phyloP scores from a whole-genome alignment of 768 basidiomycete species.

The Auricularia auricula-judae region DNA sequence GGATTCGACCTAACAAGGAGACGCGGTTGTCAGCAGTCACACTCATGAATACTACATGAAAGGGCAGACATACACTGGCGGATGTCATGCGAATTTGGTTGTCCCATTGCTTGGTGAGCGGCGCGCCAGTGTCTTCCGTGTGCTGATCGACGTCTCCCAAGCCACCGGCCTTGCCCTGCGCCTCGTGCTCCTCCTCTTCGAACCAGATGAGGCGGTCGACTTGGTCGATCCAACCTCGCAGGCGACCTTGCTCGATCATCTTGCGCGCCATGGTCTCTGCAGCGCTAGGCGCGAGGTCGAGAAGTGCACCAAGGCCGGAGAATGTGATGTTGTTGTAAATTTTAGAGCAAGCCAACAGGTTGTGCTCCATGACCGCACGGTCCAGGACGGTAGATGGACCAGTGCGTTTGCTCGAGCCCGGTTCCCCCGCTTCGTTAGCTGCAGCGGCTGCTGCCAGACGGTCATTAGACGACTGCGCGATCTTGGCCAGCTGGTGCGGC shows the following conservation, averaged over 20 bases:
- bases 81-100: conserved; percentile 82
- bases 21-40: not conserved
- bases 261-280: conserved; percentile 96
- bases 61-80: conserved; percentile 51
- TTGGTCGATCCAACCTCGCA: conserved; percentile 91
- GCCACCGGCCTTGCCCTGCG: conserved; percentile 90
- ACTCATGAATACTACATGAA: not conserved
- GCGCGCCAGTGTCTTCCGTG: conserved; percentile 77
- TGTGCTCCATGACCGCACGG: conserved; percentile 97
- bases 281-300: conserved; percentile 83
- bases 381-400: conserved; percentile 95
- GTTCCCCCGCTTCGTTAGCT: conserved; percentile 45
- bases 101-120: conserved; percentile 94
- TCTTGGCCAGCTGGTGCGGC: conserved; percentile 89
- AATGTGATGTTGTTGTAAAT: conserved; percentile 98
- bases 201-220: conserved; percentile 93
- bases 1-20: conserved; percentile 53
- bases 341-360: conserved; percentile 89
- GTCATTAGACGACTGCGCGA: conserved; percentile 76
- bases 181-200: conserved; percentile 86
- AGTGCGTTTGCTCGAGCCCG: conserved; percentile 61
- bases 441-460: conserved; percentile 58
- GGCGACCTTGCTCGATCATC: conserved; percentile 96
- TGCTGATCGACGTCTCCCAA: conserved; percentile 80
- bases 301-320: conserved; percentile 77